Base-by-base conservation (phyloP, 2,329 filamentous ascomycete species). In the Fusarium multiceps region DNA sequence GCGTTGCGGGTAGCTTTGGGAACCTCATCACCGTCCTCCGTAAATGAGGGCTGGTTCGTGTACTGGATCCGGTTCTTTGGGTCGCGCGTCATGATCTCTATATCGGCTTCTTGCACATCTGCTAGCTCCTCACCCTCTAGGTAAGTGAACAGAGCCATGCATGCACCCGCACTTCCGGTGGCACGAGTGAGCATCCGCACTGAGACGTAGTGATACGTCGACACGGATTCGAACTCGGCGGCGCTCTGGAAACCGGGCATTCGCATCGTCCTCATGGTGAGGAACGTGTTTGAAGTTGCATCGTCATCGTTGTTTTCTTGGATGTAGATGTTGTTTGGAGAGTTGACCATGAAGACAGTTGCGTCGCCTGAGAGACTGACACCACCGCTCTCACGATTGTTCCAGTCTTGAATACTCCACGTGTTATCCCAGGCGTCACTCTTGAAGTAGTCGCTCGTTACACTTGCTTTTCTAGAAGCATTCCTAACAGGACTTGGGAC, bases 1-100 rank as follows among this genome's bases (percentile, higher is more conserved):
- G 80, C 81, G 66, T 85, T 86, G 10, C 78, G 72, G 2, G 86
- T 87, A 1, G 88, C 84, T 27, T 79, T 75, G 6, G 81, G 74
- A 45, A 86, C 77, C 32, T 83, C 80, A 37, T 83, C 78, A 30
- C 83, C 84, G 12, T 79, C 75, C 14, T 79, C 78, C 59, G 80
- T 82, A 59, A 85, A 83, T 0, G 85, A 80, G 0, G 88, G 88
- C 74, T 90, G 88, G 74, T 90, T 90, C 16, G 88, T 89, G 77
- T 88, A 90, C 64, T 86, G 84, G 40, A 87, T 77, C 40, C 77
- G 77, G 59, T 82, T 71, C 25, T 73, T 77, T 3, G 82, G 80
- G 59, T 84, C 84, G 27, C 77, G 74, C 4, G 86, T 87, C 50
- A 86, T 79, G 50, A 87, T 80, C 76, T 88, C 86, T 27, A 88